Conservation (phyloP, 2,329 filamentous ascomycete genomes). For the Monosporascus sp. region DNA sequence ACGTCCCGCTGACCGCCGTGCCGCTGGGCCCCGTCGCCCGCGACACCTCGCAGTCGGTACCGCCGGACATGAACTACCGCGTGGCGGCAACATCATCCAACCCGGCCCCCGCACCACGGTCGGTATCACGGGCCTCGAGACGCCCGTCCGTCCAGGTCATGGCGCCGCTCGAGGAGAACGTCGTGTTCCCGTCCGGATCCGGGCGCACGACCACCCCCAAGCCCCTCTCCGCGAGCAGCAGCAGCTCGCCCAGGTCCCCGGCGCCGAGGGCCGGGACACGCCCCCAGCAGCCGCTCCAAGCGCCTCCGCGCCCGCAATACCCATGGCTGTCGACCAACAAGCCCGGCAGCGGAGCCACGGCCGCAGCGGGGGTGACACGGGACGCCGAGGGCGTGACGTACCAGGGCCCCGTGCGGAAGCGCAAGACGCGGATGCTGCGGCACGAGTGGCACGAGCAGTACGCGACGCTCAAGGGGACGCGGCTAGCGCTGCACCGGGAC, state of each 20-base stretch:
- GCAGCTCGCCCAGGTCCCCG: conserved; percentile 22
- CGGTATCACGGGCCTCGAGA: conserved; percentile 53
- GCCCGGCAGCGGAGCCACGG: conserved; percentile 15
- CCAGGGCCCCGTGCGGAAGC: conserved; percentile 90
- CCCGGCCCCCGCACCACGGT: conserved; percentile 28
- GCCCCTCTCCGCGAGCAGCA: conserved; percentile 28
- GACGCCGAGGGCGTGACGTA: conserved; percentile 55
- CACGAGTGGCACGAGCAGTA: conserved; percentile 93
- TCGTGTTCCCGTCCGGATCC: conserved; percentile 32
- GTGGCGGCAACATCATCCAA: conserved; percentile 6
- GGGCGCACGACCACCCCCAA: conserved; percentile 26
- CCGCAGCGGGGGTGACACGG: conserved; percentile 25
- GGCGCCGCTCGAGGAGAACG: conserved; percentile 64
- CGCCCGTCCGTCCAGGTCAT: conserved; percentile 65
- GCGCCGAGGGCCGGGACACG: conserved; percentile 28
- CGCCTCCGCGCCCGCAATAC: conserved; percentile 50
- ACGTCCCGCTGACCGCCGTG: conserved; percentile 74
- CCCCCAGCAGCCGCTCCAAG: conserved; percentile 37
- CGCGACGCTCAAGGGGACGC: conserved; percentile 75
- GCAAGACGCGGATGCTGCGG: conserved; percentile 79
- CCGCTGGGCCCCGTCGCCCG: conserved; percentile 67
- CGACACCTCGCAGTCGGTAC: conserved; percentile 82
- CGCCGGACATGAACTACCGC: conserved; percentile 85
- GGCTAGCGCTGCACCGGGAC: conserved; percentile 71
- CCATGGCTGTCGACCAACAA: conserved; percentile 47